These are phyloP conservation scores for Quercus rubra DNA, from an alignment of 306 rosid genomes.

Conservation along the genomic window DNA sequence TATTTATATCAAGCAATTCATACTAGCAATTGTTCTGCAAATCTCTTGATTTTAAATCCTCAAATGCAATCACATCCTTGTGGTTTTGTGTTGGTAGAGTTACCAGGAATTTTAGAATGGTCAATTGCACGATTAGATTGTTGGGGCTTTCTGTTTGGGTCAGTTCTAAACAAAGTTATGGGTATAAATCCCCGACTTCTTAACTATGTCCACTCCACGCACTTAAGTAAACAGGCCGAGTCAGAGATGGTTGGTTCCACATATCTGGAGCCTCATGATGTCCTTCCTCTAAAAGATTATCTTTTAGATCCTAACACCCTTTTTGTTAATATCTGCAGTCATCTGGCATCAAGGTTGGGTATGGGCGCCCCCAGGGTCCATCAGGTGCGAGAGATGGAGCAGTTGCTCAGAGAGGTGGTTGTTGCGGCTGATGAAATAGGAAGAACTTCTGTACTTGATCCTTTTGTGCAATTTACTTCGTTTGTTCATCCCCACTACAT, in stretches of 20 bases:
- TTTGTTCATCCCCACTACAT: slow-evolving; percentile 21
- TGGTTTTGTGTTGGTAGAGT: not conserved
- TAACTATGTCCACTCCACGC: not conserved
- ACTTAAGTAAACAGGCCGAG: not conserved
- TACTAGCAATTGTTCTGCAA: no score
- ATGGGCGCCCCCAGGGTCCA: slow-evolving; percentile 73
- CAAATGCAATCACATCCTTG: no score
- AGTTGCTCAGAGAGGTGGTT: slow-evolving; percentile 61
- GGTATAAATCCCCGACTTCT: not conserved
- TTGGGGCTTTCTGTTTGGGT: not conserved
- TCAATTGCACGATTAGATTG: not conserved
- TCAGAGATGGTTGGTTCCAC: not conserved
- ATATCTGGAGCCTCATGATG: no score
- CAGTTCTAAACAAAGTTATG: not conserved
- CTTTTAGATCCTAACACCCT: not conserved
- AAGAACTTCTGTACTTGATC: slow-evolving; percentile 18
- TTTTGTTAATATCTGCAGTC: slow-evolving; percentile 50
- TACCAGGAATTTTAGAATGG: not conserved
- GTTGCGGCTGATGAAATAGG: slow-evolving; percentile 60
- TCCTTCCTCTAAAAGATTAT: no score
- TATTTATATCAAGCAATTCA: no score
- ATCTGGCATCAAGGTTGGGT: slow-evolving; percentile 85
- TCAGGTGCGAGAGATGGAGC: slow-evolving; percentile 75
- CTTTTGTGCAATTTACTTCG: slow-evolving; percentile 19
- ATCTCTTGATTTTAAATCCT: no score